These are phyloP conservation scores for Pezicula radicicola DNA, from an alignment of 2,329 filamentous ascomycete genomes.

Conservation along the genomic window DNA sequence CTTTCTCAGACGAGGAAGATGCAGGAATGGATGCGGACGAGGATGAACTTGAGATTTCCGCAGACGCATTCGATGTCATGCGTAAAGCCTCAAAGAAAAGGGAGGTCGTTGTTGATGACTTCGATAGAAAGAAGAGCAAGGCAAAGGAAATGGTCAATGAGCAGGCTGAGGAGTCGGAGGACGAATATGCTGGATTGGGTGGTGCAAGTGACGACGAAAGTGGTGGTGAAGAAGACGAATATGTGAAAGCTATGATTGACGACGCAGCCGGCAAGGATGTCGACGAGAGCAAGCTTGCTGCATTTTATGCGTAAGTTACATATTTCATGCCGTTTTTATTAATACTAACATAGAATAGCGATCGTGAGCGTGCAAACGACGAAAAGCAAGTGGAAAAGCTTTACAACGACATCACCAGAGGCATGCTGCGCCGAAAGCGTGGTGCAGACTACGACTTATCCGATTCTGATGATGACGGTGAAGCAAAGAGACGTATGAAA, in stretches of 20 bases:
- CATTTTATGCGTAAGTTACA: slow-evolving; percentile 79
- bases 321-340: slow-evolving; percentile 1
- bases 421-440: slow-evolving; percentile 78
- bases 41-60: slow-evolving; percentile 34
- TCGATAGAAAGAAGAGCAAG: slow-evolving; percentile 82
- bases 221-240: slow-evolving; percentile 69
- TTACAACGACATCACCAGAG: slow-evolving; percentile 89
- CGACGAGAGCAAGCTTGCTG: slow-evolving; percentile 78
- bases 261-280: slow-evolving; percentile 75
- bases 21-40: slow-evolving; percentile 15
- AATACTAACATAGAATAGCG: slow-evolving; percentile 42
- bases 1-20: slow-evolving; percentile 36
- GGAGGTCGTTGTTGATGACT: slow-evolving; percentile 49
- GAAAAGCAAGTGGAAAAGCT: slow-evolving; percentile 88
- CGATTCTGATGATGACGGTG: slow-evolving; percentile 85
- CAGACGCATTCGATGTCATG: slow-evolving; percentile 50
- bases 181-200: slow-evolving; percentile 93
- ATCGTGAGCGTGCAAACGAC: slow-evolving; percentile 75
- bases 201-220: slow-evolving; percentile 86
- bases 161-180: slow-evolving; percentile 94
- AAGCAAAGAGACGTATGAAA: slow-evolving; percentile 75
- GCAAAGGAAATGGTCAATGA: slow-evolving; percentile 87
- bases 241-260: slow-evolving; percentile 85
- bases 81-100: slow-evolving; percentile 62
- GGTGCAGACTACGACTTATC: slow-evolving; percentile 80